These are phyloP conservation scores for Peniophora sp. DNA, from an alignment of 1,284 basidiomycete genomes.

Conservation along the genomic window DNA sequence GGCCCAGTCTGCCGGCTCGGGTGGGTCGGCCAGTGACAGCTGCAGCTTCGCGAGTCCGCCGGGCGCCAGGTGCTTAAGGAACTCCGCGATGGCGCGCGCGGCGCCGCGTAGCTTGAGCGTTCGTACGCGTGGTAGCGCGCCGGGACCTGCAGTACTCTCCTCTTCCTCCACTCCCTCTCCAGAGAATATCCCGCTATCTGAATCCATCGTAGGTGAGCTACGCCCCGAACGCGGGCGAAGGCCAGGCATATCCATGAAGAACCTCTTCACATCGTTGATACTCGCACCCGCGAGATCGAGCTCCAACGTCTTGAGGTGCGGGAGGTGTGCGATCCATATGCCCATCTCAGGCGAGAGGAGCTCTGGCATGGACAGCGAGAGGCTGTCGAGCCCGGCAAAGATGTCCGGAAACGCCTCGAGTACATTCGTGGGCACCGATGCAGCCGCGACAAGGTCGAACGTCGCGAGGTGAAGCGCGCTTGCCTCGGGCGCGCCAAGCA, in stretches of 20 bases:
- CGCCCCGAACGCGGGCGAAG: constrained; percentile 33
- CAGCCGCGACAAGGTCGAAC: too few relatives aligned
- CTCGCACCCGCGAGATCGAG: constrained; percentile 64
- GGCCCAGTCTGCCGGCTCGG: constrained; percentile 63
- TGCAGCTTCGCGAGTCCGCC: constrained; percentile 55
- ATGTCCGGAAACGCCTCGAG: too few relatives aligned
- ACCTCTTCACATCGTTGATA: constrained; percentile 60
- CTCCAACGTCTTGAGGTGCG: constrained; percentile 50
- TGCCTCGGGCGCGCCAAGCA: constrained; percentile 54
- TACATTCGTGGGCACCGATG: too few relatives aligned
- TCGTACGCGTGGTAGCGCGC: constrained; percentile 48
- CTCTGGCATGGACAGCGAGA: constrained; percentile 62
- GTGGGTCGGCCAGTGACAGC: constrained; percentile 68
- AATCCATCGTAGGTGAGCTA: constrained; percentile 19
- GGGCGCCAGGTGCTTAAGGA: constrained; percentile 53
- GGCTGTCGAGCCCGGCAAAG: constrained; percentile 36
- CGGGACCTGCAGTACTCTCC: constrained; percentile 55
- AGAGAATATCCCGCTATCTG: constrained; percentile 70
- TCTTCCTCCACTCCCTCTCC: too few relatives aligned
- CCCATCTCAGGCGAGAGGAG: constrained; percentile 60
- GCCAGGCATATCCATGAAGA: constrained; percentile 32
- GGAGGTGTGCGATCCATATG: constrained; percentile 56
- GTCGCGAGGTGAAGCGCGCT: constrained; percentile 25
- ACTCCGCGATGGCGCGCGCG: constrained; percentile 56
- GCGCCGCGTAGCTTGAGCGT: constrained; percentile 62